These are phyloP conservation scores for Didymella arachidicola DNA, from an alignment of 2,329 filamentous ascomycete genomes.

Conservation along the genomic window DNA sequence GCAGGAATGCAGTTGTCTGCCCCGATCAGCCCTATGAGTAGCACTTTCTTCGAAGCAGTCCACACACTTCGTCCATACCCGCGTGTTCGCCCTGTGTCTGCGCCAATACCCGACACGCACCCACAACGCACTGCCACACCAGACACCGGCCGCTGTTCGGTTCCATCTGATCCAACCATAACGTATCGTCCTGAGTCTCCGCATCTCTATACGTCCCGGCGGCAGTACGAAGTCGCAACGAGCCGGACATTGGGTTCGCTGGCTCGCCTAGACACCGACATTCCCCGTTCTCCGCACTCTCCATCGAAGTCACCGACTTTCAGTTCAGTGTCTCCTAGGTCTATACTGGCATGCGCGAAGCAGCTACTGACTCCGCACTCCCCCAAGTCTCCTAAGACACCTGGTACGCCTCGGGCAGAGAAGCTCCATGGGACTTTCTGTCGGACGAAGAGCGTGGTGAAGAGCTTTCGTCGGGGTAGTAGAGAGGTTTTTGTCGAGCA, in stretches of 20 bases:
- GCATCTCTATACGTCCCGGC: not conserved
- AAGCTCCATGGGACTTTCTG: slow-evolving; percentile 2
- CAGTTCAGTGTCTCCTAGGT: not conserved
- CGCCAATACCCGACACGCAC: not conserved
- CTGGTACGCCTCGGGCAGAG: not conserved
- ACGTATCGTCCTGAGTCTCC: not conserved
- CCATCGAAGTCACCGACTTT: not conserved
- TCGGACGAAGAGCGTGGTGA: not conserved
- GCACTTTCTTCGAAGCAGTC: not conserved
- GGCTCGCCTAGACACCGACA: not conserved
- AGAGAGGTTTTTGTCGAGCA: not conserved
- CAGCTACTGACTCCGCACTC: not conserved
- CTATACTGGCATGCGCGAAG: not conserved
- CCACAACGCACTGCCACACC: not conserved
- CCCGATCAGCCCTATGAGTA: not conserved
- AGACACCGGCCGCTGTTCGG: not conserved
- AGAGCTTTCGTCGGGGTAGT: not conserved
- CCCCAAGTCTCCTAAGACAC: not conserved
- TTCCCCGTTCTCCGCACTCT: not conserved
- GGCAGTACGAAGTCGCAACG: slow-evolving; percentile 6
- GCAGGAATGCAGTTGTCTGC: not conserved
- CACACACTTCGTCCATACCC: not conserved
- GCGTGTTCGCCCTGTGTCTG: not conserved
- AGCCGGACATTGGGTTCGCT: not conserved
- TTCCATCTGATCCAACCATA: not conserved